Conservation (phyloP, 192 early-diverging fungal species). For the Coemansia umbellata region DNA sequence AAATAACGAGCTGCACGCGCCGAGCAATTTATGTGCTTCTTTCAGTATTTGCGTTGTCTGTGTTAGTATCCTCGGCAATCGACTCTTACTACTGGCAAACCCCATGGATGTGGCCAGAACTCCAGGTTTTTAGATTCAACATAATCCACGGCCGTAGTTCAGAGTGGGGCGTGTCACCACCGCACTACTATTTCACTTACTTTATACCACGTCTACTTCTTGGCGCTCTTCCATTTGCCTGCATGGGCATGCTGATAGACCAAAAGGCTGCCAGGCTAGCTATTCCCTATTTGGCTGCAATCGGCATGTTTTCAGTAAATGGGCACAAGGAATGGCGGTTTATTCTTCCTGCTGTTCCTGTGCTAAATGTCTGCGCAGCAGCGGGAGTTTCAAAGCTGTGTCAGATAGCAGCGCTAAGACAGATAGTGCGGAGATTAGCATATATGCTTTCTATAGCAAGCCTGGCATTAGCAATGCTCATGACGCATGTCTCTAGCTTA, state of each 20-base stretch:
- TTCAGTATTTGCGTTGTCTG: slow-evolving; percentile 7
- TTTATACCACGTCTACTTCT: slow-evolving; percentile 77
- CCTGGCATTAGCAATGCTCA: slow-evolving; percentile 5
- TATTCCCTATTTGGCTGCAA: slow-evolving; percentile 55
- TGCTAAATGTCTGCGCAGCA: slow-evolving; percentile 72
- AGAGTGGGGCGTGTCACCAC: slow-evolving; percentile 57
- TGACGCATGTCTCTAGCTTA: slow-evolving; percentile 58
- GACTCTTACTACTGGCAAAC: slow-evolving; percentile 67
- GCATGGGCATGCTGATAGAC: slow-evolving; percentile 50
- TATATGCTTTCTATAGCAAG: not conserved
- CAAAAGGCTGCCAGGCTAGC: slow-evolving; percentile 52
- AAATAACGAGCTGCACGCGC: slow-evolving; percentile 13
- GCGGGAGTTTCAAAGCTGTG: slow-evolving; percentile 31
- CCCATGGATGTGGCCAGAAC: slow-evolving; percentile 61
- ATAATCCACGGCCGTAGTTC: slow-evolving; percentile 47
- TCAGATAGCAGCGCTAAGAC: slow-evolving; percentile 9
- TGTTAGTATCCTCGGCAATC: slow-evolving; percentile 40
- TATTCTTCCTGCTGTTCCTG: slow-evolving; percentile 78
- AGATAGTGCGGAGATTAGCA: slow-evolving; percentile 3
- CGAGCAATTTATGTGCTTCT: not conserved
- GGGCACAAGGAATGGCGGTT: slow-evolving; percentile 97
- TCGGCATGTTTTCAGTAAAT: slow-evolving; percentile 67
- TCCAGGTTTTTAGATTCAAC: slow-evolving; percentile 63
- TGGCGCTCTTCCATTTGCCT: slow-evolving; percentile 63
- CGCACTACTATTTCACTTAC: slow-evolving; percentile 63